These are phyloP conservation scores for Sphagnum fallax DNA, from an alignment of 228 moss, liverwort and hornwort species.

Conservation along the genomic window DNA sequence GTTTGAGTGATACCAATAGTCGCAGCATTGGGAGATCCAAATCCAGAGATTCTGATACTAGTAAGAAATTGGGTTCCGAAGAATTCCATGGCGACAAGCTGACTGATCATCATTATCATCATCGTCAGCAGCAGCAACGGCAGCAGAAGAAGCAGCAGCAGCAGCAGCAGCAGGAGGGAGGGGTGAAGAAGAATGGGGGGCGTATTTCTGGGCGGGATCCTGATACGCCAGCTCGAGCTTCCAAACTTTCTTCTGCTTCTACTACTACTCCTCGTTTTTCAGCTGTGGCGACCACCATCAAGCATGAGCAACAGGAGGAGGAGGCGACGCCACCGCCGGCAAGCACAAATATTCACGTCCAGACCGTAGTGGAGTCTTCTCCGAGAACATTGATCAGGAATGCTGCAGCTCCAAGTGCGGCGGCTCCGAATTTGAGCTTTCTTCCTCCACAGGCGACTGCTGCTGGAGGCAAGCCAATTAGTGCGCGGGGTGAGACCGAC, in stretches of 20 bases:
- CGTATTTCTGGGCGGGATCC: conserved; percentile 4
- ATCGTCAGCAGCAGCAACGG: conserved; percentile 7
- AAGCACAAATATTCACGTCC: too few relatives aligned
- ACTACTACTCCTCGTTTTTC: conserved; percentile 1
- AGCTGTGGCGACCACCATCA: conserved; percentile 3
- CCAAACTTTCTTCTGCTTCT: conserved; percentile 1
- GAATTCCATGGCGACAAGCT: conserved; percentile 9
- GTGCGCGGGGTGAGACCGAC: not conserved
- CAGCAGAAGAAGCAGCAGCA: not conserved
- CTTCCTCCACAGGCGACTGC: not conserved
- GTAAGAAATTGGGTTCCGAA: conserved; percentile 22
- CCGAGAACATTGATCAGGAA: not conserved
- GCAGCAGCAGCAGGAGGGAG: not conserved
- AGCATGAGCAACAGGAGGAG: too few relatives aligned
- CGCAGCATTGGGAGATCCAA: conserved; percentile 33
- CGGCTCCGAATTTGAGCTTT: conserved; percentile 8
- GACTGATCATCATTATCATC: conserved; percentile 7
- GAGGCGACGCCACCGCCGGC: too few relatives aligned
- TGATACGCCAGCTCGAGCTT: conserved; percentile 15
- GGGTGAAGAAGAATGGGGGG: not conserved
- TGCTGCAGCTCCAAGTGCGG: conserved; percentile 10
- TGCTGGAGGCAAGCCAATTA: not conserved
- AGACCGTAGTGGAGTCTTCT: not conserved
- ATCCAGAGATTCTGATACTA: conserved; percentile 21
- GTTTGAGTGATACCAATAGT: conserved; percentile 38